These are phyloP conservation scores for Artemisia princeps DNA, from an alignment of 140 eudicot species.

Conservation along the genomic window DNA sequence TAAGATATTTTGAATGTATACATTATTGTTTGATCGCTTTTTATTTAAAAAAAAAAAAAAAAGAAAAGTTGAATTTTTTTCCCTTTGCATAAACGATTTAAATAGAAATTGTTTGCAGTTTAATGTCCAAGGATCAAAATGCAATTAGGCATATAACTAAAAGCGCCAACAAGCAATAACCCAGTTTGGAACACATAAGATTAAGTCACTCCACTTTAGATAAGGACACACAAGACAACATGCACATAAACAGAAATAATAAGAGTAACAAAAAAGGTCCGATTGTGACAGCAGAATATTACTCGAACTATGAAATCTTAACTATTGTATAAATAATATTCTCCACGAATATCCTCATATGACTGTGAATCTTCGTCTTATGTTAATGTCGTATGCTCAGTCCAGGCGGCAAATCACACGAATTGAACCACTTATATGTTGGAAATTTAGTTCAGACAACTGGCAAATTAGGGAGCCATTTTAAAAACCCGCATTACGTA, in stretches of 20 bases:
- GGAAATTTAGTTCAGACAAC: no score
- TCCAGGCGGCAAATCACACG: conserved; percentile 25
- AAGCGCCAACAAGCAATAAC: conserved; percentile 2
- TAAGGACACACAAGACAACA: conserved; percentile 13
- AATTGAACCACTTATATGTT: neutral
- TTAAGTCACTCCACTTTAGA: neutral
- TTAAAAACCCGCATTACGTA: no score
- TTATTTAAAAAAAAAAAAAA: no score
- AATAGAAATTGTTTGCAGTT: no score
- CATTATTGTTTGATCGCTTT: no score
- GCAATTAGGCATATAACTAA: conserved; percentile 7
- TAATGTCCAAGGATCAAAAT: neutral
- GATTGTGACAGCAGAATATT: conserved; percentile 27
- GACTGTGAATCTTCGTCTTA: conserved; percentile 24
- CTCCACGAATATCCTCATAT: conserved; percentile 28
- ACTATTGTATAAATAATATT: conserved; percentile 18
- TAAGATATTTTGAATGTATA: no score
- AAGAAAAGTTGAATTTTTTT: no score
- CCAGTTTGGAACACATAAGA: neutral
- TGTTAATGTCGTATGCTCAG: conserved; percentile 12
- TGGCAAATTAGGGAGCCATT: no score
- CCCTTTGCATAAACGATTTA: no score
- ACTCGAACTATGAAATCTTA: conserved; percentile 12
- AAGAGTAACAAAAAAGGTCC: conserved; percentile 13
- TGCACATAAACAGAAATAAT: conserved; percentile 15